A percentile compares a stretch with the other conserved stretches of the same genome.
Conservation (phyloP, 2,329 filamentous ascomycete species). For the Fusarium nanum region DNA sequence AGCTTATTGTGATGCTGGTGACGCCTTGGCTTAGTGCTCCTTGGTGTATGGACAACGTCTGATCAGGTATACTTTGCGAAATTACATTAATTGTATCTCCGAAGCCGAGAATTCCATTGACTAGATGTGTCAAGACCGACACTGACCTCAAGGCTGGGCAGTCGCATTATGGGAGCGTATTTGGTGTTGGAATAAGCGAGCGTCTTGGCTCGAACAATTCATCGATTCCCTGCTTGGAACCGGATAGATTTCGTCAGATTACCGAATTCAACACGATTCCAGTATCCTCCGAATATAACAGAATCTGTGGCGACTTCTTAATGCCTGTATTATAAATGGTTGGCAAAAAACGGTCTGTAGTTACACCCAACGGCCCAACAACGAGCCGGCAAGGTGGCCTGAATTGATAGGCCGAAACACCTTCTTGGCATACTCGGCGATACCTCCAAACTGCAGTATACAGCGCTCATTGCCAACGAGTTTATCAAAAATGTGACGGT, state of each 20-base stretch:
- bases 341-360: neutral
- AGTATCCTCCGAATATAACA: accelerated
- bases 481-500: neutral
- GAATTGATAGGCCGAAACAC: neutral
- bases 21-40: too few species aligned
- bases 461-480: neutral
- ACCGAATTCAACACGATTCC: accelerated
- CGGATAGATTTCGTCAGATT: neutral
- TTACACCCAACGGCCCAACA: neutral
- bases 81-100: too few species aligned
- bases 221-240: neutral
- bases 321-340: neutral
- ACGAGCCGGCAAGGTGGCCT: neutral
- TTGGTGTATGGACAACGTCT: too few species aligned
- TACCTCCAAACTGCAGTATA: too few species aligned
- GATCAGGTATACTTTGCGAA: too few species aligned
- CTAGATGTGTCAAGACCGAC: too few species aligned
- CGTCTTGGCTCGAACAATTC: neutral
- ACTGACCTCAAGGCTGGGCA: too few species aligned
- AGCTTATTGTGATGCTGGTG: too few species aligned
- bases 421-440: neutral
- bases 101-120: too few species aligned
- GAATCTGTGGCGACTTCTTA: neutral
- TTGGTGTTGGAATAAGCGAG: neutral
- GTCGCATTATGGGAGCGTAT: too few species aligned